A percentile compares a stretch with the other conserved stretches of the same genome.
These are phyloP conservation scores for Chlorella sp. DNA, from an alignment of 139 green algal species.

Conservation along the genomic window DNA sequence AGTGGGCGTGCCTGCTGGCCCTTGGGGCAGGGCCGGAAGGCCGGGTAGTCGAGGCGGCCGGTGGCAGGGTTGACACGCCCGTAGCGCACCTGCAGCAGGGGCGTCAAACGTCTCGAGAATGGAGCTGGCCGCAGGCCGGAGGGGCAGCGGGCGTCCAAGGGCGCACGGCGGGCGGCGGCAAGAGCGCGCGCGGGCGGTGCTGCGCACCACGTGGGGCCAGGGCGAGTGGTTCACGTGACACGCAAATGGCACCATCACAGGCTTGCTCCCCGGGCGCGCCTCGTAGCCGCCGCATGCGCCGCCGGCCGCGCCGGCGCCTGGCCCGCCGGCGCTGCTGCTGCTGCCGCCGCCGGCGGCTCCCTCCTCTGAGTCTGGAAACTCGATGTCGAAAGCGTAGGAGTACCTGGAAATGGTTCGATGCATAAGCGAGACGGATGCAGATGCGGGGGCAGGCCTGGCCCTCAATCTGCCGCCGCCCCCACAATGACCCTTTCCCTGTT, in stretches of 20 bases:
- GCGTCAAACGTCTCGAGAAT: too few species aligned
- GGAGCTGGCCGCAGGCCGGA: too few species aligned
- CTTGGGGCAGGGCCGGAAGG: constrained; percentile 52
- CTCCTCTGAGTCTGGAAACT: constrained; percentile 34
- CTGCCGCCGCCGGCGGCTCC: background rate
- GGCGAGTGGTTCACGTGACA: constrained; percentile 74
- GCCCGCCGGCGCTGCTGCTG: background rate
- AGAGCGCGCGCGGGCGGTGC: too few species aligned
- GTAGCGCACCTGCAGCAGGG: too few species aligned
- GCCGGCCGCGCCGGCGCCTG: background rate
- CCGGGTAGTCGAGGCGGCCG: constrained; percentile 41
- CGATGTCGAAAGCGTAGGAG: constrained; percentile 36
- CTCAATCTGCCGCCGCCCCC: too few species aligned
- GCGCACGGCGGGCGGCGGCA: too few species aligned
- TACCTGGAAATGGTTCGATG: too few species aligned
- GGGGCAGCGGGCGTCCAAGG: too few species aligned
- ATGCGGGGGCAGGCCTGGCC: too few species aligned
- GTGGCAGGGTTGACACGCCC: constrained; percentile 47
- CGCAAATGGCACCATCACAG: constrained; percentile 66
- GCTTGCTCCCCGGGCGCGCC: constrained; percentile 25
- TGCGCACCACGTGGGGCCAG: constrained; percentile 69
- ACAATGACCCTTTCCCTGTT: too few species aligned
- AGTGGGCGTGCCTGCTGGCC: constrained; percentile 25
- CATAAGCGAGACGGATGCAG: too few species aligned
- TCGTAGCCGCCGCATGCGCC: background rate